Evolutionary conservation across 129 eudicot species (phyloP).

Genomic region (Calendula officinalis): DNA sequence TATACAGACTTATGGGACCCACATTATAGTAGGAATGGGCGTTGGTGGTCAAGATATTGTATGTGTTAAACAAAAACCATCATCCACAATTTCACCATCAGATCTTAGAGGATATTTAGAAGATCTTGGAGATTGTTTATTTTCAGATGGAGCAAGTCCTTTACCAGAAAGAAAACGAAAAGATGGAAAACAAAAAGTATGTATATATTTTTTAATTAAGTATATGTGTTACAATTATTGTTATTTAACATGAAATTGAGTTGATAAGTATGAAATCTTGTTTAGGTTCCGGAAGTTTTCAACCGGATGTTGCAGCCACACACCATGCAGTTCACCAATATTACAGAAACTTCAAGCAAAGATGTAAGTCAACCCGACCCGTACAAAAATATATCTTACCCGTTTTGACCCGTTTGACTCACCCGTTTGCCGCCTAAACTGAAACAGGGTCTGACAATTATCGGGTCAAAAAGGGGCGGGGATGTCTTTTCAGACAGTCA

Average conservation of each 20-base stretch:
- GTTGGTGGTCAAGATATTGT: slow-evolving; percentile 96
- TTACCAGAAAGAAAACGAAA: slow-evolving; percentile 56
- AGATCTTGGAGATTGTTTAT: slow-evolving; percentile 87
- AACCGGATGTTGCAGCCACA: slow-evolving; percentile 32
- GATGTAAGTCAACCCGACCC: slow-evolving; percentile 17
- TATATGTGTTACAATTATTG: neutral
- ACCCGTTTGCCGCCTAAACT: neutral
- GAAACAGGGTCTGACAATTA: slow-evolving; percentile 29
- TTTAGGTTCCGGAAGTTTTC: slow-evolving; percentile 27
- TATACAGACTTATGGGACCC: slow-evolving; percentile 92
- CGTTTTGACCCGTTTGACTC: neutral
- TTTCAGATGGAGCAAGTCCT: slow-evolving; percentile 72
- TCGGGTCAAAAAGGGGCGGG: slow-evolving; percentile 27
- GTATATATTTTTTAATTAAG: slow-evolving; percentile 29
- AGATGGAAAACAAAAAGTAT: slow-evolving; percentile 65
- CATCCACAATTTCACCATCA: slow-evolving; percentile 73
- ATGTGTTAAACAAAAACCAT: slow-evolving; percentile 76
- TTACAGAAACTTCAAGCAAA: slow-evolving; percentile 30
- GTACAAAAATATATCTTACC: neutral
- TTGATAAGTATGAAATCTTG: neutral
- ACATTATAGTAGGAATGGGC: slow-evolving; percentile 82
- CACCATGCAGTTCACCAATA: slow-evolving; percentile 30
- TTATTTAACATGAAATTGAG: neutral
- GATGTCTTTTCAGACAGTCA: slow-evolving; percentile 30
- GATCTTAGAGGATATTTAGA: slow-evolving; percentile 85